phyloP scores from a whole-genome alignment of 345 rosid species.

The Theobroma cacao region DNA sequence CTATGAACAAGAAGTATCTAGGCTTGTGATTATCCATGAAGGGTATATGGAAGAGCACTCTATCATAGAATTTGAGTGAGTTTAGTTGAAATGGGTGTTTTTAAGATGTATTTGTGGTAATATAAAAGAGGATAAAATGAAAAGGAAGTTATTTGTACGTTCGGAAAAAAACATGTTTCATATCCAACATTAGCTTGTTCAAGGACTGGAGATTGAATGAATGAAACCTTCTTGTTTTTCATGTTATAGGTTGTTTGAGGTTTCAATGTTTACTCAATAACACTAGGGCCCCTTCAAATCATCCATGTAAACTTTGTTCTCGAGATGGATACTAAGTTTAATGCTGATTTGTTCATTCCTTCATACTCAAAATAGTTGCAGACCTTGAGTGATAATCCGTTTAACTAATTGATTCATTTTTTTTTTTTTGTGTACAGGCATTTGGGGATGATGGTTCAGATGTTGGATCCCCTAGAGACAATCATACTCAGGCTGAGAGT shows the following conservation, averaged over 20 bases:
- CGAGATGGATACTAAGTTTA: neutral
- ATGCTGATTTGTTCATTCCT: neutral
- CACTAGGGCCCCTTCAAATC: neutral
- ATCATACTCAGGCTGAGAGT: slow-evolving; percentile 41
- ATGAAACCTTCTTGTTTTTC: neutral
- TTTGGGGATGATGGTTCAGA: slow-evolving; percentile 88
- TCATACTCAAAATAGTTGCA: neutral
- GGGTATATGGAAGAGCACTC: neutral
- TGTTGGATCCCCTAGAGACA: slow-evolving; percentile 58
- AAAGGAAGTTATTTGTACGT: neutral
- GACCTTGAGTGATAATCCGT: neutral
- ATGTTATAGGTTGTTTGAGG: neutral
- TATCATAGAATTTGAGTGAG: neutral
- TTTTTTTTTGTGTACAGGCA: slow-evolving; percentile 48
- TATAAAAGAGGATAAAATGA: neutral
- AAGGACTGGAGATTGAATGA: neutral
- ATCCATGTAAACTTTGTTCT: neutral
- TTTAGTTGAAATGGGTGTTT: neutral
- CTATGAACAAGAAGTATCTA: neutral
- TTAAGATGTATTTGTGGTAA: neutral
- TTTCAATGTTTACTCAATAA: neutral
- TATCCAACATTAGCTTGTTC: neutral
- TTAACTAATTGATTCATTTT: slow-evolving; percentile 14
- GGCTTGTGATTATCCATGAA: neutral
- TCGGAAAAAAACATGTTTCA: too few species aligned